Base-by-base conservation (phyloP, 176 grass and related monocot species). In the Avena eriantha region DNA sequence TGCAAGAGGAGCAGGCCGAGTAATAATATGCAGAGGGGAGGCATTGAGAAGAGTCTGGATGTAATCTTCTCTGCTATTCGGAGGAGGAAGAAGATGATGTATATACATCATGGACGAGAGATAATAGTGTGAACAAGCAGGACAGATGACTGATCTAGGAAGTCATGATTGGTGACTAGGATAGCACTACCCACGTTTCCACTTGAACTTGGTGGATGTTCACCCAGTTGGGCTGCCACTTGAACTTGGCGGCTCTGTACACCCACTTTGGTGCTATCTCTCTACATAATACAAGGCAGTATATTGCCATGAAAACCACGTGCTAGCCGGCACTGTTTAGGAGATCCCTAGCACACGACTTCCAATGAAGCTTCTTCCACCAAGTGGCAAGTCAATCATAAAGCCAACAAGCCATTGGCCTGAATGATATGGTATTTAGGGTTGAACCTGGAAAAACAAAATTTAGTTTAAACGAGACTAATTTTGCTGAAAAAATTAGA, bases 281-380 rank as follows among this genome's bases (percentile, higher is more conserved):
- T 69, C 17, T 72, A 41, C 33, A 51, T 69, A 39, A 56, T 22
- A 49, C 31, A 23, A 43, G 49, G 33, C 10, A 10, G n/a, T n/a
- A 21, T 45, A 72, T 63, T 59, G 24, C 19, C 41, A 76, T 58
- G 5, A 13, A 84, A 84, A 84, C 82, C 10, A 15, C 4, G 57
- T 64, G 82, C 82, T 16, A 15, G 39, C 36, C n/a, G 36, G 43
- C 11, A 47, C 8, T 21, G n/a, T 15, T 73, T 73, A 6, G 34
- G 36, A 70, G 24, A 21, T 61, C 49, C 43, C 36, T 39, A 39
- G 36, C 36, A 39, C 36, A 39, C 5, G 36, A 39, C 36, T 39
- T 39, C 6, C 36, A 39, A 39, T 39, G 36, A 39, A 39, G 6
- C 36, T 39, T 39, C 36, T 39, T 39, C 36, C n/a, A n/a, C n/a